phyloP scores from a whole-genome alignment of 305 asterid species.

The Fraxinus sp. region DNA sequence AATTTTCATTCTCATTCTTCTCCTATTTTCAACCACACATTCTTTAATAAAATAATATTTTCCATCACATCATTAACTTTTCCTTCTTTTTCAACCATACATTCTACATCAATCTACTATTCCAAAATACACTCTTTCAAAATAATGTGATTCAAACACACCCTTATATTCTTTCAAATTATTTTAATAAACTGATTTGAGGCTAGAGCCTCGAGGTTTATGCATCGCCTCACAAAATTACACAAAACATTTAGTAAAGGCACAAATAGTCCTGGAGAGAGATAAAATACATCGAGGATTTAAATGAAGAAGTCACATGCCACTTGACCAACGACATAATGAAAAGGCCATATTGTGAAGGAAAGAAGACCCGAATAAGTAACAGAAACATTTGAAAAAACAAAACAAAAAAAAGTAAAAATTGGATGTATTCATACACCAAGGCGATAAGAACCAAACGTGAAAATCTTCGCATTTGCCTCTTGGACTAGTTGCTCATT shows the following conservation, averaged over 20 bases:
- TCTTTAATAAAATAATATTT: no score
- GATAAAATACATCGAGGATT: background rate
- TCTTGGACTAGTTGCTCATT: conserved; percentile 73
- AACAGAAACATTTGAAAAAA: background rate
- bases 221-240: background rate
- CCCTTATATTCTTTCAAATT: background rate
- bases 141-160: no score
- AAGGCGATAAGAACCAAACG: conserved; percentile 89
- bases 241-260: background rate
- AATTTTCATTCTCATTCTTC: no score
- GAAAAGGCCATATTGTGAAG: conserved; percentile 11
- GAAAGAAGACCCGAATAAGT: background rate
- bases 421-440: conserved; percentile 57
- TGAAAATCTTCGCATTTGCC: conserved; percentile 96
- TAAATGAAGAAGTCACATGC: background rate
- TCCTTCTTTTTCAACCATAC: no score
- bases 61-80: no score
- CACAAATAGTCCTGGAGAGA: background rate
- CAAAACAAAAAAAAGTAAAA: background rate
- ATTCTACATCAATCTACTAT: no score
- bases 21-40: no score
- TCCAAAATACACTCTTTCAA: no score
- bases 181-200: background rate
- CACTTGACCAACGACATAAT: background rate
- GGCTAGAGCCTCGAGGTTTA: background rate